Evolutionary conservation across 257 asterid genomes (phyloP).

Genomic region (Capsicum pubescens): DNA sequence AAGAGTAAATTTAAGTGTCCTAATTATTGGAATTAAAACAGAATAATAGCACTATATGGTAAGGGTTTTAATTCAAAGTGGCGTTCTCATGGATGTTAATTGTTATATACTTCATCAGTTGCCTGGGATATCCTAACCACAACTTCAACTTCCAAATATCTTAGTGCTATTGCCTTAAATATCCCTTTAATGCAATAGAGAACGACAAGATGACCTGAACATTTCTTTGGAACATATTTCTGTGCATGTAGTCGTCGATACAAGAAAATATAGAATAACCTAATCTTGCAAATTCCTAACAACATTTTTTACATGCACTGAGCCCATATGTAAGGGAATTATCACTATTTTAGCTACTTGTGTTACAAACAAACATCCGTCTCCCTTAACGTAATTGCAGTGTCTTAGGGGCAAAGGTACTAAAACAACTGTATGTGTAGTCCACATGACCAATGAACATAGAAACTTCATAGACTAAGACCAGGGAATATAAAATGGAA

Average conservation of each 20-base stretch:
- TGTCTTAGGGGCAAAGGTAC: neutral
- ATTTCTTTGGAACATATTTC: neutral
- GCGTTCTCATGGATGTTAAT: conserved; percentile 15
- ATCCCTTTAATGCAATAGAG: neutral
- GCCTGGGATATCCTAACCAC: neutral
- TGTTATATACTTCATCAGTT: neutral
- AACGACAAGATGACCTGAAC: neutral
- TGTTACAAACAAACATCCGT: neutral
- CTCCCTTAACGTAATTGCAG: neutral
- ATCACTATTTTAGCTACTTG: conserved; percentile 3
- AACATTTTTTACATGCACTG: neutral
- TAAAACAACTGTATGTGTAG: neutral
- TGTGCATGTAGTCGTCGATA: neutral
- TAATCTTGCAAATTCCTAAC: neutral
- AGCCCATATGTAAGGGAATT: neutral
- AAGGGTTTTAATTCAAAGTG: neutral
- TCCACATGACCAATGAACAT: conserved; percentile 3
- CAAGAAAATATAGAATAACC: neutral
- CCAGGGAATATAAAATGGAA: conserved; percentile 2
- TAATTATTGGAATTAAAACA: neutral
- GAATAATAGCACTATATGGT: neutral
- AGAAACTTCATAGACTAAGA: neutral
- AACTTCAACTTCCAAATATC: neutral
- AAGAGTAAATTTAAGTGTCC: conserved; percentile 27
- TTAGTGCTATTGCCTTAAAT: neutral